A percentile compares a stretch with the other conserved stretches of the same genome.
Conservation (phyloP, 1,284 basidiomycete genomes). For the Athelia sp. region DNA sequence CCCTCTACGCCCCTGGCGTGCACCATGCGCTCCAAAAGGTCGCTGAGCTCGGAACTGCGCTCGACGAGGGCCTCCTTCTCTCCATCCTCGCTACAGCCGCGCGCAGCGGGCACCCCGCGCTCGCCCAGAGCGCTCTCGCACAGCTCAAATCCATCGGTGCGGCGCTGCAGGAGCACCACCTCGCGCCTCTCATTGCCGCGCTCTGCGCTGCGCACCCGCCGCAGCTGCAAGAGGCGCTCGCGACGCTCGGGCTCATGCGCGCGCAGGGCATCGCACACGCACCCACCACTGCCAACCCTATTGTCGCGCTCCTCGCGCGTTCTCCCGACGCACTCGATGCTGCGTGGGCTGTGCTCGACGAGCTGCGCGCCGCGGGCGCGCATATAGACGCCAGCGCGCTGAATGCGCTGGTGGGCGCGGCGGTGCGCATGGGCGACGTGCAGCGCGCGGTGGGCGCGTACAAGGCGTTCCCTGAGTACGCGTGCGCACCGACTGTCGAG, state of each 20-base stretch:
- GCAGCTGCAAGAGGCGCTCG: conserved; percentile 55
- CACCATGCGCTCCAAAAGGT: conserved; percentile 48
- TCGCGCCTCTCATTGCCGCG: conserved; percentile 64
- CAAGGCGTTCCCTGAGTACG: conserved; percentile 54
- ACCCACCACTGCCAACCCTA: conserved; percentile 41
- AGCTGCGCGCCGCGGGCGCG: conserved; percentile 48
- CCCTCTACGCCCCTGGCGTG: too few species aligned
- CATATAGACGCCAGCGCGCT: conserved; percentile 53
- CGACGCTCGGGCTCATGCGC: conserved; percentile 52
- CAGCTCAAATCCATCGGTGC: conserved; percentile 44
- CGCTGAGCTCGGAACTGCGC: conserved; percentile 47
- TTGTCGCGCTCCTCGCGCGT: conserved; percentile 44
- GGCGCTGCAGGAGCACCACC: conserved; percentile 61
- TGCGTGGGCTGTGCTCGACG: conserved; percentile 62
- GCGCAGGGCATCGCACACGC: conserved; percentile 39
- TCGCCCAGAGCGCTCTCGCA: conserved; percentile 63
- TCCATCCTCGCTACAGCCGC: conserved; percentile 69
- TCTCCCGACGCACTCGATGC: conserved; percentile 56
- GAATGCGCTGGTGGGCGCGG: conserved; percentile 65
- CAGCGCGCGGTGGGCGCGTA: conserved; percentile 77
- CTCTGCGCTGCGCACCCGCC: conserved; percentile 37
- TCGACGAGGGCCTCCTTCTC: conserved; percentile 72
- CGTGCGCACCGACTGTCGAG: conserved; percentile 50
- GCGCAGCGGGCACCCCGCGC: conserved; percentile 60
- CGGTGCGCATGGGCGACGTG: conserved; percentile 58